Evolutionary conservation across 169 alveolate genomes (phyloP), one percentile per base, ranked within the genome.

Genomic region (Miamiensis avidus): DNA sequence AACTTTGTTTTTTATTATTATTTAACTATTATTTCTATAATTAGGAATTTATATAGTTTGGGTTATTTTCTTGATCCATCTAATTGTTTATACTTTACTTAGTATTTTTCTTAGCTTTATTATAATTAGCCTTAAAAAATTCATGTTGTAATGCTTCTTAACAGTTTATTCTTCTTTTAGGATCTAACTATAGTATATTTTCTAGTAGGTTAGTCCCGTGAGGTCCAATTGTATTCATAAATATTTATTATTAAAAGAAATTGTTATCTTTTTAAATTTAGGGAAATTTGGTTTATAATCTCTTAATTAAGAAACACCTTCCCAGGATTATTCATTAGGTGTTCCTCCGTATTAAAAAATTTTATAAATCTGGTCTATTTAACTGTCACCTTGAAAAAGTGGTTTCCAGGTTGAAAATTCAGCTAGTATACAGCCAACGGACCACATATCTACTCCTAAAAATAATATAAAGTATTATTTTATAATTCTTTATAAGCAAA

Each of bases 401-500:
- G 98, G 98, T 78, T 96, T 92, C 30, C 98, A 97, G 30, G 96
- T 88, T 28, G 97, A 87, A 77, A 98, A 87, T 84, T 98, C 99
- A 15, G 98, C 99, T 87, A 98, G 91, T 11, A 98, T 97, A 87
- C 99, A 98, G 31, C 99, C 99, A n/a, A 97, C 98, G 75, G 98
- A 94, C 99, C 99, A 98, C 95, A 98, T 95, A 91, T 98, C 99
- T 1, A 98, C 99, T 34, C 97, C 96, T 64, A 91, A 89, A 49
- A 49, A 76, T 96, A 92, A 81, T 97, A 98, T 82, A 32, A 0
- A 27, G 31, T 25, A 16, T 77, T 69, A 34, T 31, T 83, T 82
- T 30, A 85, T 72, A 33, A 78, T 87, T n/a, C 1, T 94, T 93
- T 75, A 93, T 84, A 33, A 91, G 77, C 0, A 91, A 73, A 73